Evolutionary conservation across 1,139 yeast species (phyloP).

Genomic region (Suhomyces bribrorum): DNA sequence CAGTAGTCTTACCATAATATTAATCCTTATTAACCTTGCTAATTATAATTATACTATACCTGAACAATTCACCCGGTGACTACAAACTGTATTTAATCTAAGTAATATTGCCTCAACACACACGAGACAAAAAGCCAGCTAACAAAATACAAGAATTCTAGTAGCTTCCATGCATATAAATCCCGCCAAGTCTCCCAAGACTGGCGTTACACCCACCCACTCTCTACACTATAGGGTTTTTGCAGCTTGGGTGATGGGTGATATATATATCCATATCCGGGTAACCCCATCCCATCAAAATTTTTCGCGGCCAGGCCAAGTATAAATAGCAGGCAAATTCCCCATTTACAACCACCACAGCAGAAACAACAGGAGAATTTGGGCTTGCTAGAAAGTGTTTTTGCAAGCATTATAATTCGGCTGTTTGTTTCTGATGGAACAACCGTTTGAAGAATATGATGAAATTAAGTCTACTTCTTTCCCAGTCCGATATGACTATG

Average conservation of each 20-base stretch:
- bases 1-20: no score
- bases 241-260: neutral
- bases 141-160: no score
- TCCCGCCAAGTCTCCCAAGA: no score
- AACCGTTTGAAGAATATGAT: conserved; percentile 39
- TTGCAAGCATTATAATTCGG: conserved; percentile 10
- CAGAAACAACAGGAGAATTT: conserved; percentile 5
- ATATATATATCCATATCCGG: no score
- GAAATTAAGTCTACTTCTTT: conserved; percentile 69
- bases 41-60: no score
- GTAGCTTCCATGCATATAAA: no score
- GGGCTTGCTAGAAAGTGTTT: conserved; percentile 10
- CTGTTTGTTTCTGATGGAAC: conserved; percentile 4
- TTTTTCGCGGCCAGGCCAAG: conserved; percentile 11
- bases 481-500: conserved; percentile 86
- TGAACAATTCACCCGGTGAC: no score
- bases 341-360: conserved; percentile 3
- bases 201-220: no score
- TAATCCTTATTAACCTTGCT: no score
- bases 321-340: conserved; percentile 13
- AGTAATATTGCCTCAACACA: no score
- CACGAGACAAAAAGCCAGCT: no score
- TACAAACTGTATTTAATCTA: no score
- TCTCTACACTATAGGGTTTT: conserved; percentile 6
- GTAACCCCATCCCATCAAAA: conserved; percentile 13